Evolutionary conservation across 2,329 filamentous ascomycete genomes (phyloP).

Genomic region (Sphaerostilbella broomeana): DNA sequence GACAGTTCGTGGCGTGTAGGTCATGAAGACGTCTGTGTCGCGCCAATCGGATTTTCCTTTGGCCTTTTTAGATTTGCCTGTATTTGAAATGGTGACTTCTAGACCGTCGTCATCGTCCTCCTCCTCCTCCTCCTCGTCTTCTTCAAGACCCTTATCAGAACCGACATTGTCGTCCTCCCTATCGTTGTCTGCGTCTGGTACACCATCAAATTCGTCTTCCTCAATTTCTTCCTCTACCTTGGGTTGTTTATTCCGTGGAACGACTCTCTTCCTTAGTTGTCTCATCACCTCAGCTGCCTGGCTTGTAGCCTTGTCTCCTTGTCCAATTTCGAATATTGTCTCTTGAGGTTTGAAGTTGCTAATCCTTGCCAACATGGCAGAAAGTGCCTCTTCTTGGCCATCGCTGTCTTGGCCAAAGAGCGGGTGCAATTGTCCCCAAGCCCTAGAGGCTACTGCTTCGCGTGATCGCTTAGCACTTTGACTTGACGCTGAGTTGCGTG

Average conservation of each 20-base stretch:
- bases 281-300: constrained; percentile 73
- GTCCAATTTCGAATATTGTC: constrained; percentile 92
- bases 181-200: constrained; percentile 19
- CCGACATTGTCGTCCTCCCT: constrained; percentile 15
- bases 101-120: constrained; percentile 58
- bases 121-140: constrained; percentile 45
- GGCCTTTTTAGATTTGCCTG: constrained; percentile 36
- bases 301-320: constrained; percentile 54
- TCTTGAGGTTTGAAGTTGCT: constrained; percentile 84
- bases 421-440: constrained; percentile 69
- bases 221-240: constrained; percentile 35
- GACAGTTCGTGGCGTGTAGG: constrained; percentile 75
- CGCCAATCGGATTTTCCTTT: constrained; percentile 61
- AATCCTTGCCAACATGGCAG: constrained; percentile 82
- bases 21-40: constrained; percentile 92
- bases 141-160: constrained; percentile 32
- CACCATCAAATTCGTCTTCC: constrained; percentile 23
- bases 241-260: constrained; percentile 42
- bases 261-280: constrained; percentile 62
- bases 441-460: constrained; percentile 62
- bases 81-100: constrained; percentile 64
- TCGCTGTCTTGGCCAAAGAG: constrained; percentile 69
- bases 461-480: constrained; percentile 88
- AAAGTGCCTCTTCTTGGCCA: constrained; percentile 62
- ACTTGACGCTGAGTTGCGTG: constrained; percentile 79